These are phyloP conservation scores for Suillus subaureus DNA, from an alignment of 768 basidiomycete species.

Conservation along the genomic window DNA sequence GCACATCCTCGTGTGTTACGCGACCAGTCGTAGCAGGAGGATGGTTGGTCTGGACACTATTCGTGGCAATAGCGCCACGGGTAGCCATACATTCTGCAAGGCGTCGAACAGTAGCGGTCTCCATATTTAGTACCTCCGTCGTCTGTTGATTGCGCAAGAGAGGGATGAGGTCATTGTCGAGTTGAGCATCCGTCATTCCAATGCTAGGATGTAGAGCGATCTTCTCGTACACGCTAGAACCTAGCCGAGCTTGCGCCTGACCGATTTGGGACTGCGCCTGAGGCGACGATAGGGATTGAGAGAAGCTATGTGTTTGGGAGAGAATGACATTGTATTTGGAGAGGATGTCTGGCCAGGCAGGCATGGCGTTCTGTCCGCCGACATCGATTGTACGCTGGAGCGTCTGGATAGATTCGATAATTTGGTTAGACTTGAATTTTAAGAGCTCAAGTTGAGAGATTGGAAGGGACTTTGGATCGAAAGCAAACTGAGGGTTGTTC, in stretches of 20 bases:
- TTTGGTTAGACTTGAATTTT: constrained; percentile 75
- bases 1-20: constrained; percentile 55
- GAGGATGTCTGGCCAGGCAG: constrained; percentile 84
- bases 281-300: constrained; percentile 54
- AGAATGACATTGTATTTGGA: constrained; percentile 85
- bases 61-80: constrained; percentile 46
- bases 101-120: constrained; percentile 72
- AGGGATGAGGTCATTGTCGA: constrained; percentile 74
- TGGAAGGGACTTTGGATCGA: constrained; percentile 47
- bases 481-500: constrained; percentile 16
- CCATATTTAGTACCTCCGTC: constrained; percentile 68
- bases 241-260: constrained; percentile 13
- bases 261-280: constrained; percentile 26
- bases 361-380: constrained; percentile 61
- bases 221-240: constrained; percentile 51
- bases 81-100: constrained; percentile 69
- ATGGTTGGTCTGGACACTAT: constrained; percentile 47
- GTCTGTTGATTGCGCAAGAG: constrained; percentile 82
- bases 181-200: constrained; percentile 60
- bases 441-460: constrained; percentile 76
- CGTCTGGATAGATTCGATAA: constrained; percentile 72
- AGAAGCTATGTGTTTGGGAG: constrained; percentile 81
- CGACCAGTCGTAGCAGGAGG: constrained; percentile 27
- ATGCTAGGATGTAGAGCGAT: constrained; percentile 69
- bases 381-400: constrained; percentile 67